A percentile compares a stretch with the other conserved stretches of the same genome.
These are phyloP conservation scores for Novymonas esmeraldas DNA, from an alignment of 208 protist species.

Conservation along the genomic window DNA sequence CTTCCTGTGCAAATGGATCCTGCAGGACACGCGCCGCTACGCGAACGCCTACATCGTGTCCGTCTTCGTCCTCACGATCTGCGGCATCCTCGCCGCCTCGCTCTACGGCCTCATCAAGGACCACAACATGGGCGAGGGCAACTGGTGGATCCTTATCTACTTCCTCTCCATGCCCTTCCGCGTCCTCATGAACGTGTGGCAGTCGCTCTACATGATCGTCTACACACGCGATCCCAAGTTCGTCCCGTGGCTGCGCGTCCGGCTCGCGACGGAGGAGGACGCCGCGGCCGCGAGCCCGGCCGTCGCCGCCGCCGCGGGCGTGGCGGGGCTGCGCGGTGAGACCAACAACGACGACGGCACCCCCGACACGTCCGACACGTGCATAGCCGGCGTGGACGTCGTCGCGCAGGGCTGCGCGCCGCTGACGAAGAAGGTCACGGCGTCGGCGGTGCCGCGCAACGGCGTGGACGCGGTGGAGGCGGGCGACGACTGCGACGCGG, in stretches of 20 bases:
- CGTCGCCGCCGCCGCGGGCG: background rate
- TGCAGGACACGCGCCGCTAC: constrained; percentile 71
- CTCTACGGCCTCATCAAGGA: constrained; percentile 54
- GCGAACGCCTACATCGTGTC: constrained; percentile 58
- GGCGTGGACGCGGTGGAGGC: too few species aligned
- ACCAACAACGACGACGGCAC: background rate
- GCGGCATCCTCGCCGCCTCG: constrained; percentile 61
- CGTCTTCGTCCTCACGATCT: constrained; percentile 68
- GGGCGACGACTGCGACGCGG: too few species aligned
- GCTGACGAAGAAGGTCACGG: background rate
- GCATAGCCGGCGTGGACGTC: background rate
- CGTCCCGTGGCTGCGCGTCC: constrained; percentile 39
- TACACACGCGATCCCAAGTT: constrained; percentile 73
- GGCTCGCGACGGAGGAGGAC: constrained; percentile 11
- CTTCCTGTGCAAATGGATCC: constrained; percentile 75
- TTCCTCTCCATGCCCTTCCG: constrained; percentile 76
- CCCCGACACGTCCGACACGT: background rate
- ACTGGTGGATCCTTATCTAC: constrained; percentile 82
- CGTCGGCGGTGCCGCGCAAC: too few species aligned
- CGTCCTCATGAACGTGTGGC: constrained; percentile 82
- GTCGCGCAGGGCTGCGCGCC: background rate
- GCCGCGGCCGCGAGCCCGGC: background rate
- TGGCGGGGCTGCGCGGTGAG: background rate
- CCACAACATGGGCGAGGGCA: constrained; percentile 38
- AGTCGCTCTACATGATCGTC: constrained; percentile 84